These are phyloP conservation scores for Pseudogymnoascus sp. DNA, from an alignment of 2,329 filamentous ascomycete species.

Conservation along the genomic window DNA sequence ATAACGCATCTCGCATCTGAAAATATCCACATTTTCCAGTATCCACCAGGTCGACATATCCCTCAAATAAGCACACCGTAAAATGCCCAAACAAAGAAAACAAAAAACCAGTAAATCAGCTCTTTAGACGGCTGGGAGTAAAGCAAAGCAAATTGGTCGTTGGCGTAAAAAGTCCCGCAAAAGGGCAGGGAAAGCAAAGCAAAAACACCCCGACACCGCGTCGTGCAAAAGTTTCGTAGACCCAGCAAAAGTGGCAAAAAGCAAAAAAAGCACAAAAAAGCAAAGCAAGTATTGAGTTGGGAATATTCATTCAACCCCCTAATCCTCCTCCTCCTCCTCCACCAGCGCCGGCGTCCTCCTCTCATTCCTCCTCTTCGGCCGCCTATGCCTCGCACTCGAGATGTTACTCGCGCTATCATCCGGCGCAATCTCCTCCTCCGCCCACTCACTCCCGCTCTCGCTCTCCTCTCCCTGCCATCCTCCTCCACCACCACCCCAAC, in stretches of 20 bases:
- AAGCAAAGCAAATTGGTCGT: not conserved
- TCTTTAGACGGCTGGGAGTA: not conserved
- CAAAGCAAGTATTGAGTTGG: too few relatives aligned
- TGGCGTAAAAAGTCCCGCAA: not conserved
- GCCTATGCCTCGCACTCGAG: conserved; percentile 57
- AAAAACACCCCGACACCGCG: not conserved
- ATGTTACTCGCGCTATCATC: conserved; percentile 79
- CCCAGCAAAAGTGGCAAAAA: too few relatives aligned
- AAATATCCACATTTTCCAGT: not conserved
- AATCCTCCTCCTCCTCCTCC: conserved; percentile 57
- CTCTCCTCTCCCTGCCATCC: conserved; percentile 26
- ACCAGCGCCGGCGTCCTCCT: conserved; percentile 64
- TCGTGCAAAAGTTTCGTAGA: too few relatives aligned
- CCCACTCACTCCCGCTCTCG: conserved; percentile 29
- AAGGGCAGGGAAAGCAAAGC: not conserved
- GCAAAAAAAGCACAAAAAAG: too few relatives aligned
- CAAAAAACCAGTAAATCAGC: not conserved
- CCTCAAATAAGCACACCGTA: not conserved
- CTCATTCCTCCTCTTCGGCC: conserved; percentile 60
- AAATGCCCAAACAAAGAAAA: not conserved
- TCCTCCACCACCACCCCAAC: conserved; percentile 19
- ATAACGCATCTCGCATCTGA: not conserved
- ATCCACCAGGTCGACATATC: too few relatives aligned
- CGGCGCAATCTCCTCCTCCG: conserved; percentile 55
- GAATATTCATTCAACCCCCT: too few relatives aligned